Evolutionary conservation across 176 grass and related monocot species (phyloP), one percentile per base, ranked within the genome.

Genomic region (Ensete glaucum): DNA sequence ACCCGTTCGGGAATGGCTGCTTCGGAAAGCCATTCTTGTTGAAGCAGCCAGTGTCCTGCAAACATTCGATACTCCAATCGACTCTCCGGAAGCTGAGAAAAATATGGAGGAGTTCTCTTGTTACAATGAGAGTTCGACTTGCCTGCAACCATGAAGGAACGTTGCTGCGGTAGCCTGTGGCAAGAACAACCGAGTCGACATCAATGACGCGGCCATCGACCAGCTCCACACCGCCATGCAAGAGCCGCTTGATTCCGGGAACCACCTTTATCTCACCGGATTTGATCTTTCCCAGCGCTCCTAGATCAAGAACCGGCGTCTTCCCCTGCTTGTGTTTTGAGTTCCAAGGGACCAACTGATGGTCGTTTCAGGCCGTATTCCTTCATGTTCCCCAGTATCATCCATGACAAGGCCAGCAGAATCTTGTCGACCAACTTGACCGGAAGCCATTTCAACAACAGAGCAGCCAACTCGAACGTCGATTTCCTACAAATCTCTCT

Each of bases 101-200:
- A 60, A 8, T 7, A 62, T n/a, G 9, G 20, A 62, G 57, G 15
- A 19, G 16, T 57, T 57, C 34, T 43, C 4, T 43, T 43, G 34
- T 43, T 43, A 43, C 34, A 43, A 4, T 43, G 34, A 6, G 34
- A 6, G 34, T 43, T 43, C 34, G 34, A 43, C 34, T 54, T 62
- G 77, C 81, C 81, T 83, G 70, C 71, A 87, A 71, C 85, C 85
- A 87, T 23, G 77, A 83, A 1, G 72, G 48, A 34, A 87, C 81
- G 43, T 83, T 87, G 16, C 85, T 83, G 58, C 77, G 67, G 81
- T 87, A 87, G n/a, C 85, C 85, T 12, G 81, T 87, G 11, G 85
- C 85, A 29, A 87, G 58, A 6, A 87, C 69, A 16, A 87, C 85
- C 1, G 77, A 81, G 26, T 87, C 77, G 0, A 66, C 81, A 52